These are phyloP conservation scores for Ploettnerulaceae sp. DNA, from an alignment of 2,329 filamentous ascomycete genomes.

Conservation along the genomic window DNA sequence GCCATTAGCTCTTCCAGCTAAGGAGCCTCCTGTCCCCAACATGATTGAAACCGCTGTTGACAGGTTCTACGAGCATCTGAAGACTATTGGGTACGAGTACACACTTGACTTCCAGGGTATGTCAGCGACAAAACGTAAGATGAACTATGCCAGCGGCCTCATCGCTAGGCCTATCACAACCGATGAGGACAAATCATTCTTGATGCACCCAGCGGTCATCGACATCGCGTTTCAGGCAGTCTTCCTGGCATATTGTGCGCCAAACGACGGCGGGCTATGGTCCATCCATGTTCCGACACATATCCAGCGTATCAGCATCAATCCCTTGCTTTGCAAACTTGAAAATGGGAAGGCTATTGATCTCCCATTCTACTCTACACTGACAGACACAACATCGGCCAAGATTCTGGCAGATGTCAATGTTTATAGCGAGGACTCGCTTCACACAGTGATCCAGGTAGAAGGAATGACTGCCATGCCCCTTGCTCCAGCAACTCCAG, in stretches of 20 bases:
- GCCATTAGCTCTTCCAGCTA: not conserved
- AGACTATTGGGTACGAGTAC: constrained; percentile 19
- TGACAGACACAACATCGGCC: not conserved
- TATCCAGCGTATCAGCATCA: constrained; percentile 23
- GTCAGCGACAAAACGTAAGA: constrained; percentile 9
- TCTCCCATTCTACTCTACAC: not conserved
- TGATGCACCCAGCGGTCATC: constrained; percentile 51
- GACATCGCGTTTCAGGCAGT: constrained; percentile 52
- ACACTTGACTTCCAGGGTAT: constrained; percentile 17
- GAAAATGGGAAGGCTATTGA: not conserved
- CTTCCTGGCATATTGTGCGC: constrained; percentile 31
- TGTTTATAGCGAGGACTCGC: not conserved
- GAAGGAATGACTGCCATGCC: not conserved
- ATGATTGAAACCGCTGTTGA: constrained; percentile 16
- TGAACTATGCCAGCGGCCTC: constrained; percentile 10
- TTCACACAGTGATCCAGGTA: not conserved
- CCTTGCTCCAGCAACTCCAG: not conserved
- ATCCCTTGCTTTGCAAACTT: constrained; percentile 14
- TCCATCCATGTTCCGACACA: constrained; percentile 23
- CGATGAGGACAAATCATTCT: not conserved
- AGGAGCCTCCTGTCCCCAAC: not conserved
- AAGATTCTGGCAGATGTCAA: not conserved
- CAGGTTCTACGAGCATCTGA: constrained; percentile 18
- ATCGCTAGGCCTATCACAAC: not conserved
- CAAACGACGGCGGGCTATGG: constrained; percentile 22